Evolutionary conservation across 768 basidiomycete genomes (phyloP).

Genomic region (Hericium erinaceus): DNA sequence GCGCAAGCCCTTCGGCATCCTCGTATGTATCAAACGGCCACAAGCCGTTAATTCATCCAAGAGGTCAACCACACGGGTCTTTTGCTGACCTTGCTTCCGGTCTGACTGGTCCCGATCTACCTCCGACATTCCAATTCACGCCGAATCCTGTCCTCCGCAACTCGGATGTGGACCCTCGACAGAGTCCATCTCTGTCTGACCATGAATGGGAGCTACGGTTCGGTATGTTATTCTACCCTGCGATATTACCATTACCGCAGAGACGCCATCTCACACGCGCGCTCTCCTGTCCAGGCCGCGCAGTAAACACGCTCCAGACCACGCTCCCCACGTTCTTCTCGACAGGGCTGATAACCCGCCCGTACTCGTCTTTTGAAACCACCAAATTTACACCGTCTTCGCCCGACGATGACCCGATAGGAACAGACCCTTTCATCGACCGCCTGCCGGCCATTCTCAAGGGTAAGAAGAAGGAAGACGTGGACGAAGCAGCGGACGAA

Average conservation of each 20-base stretch:
- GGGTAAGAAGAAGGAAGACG: background rate
- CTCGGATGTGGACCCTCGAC: too few species aligned
- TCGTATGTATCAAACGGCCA: too few species aligned
- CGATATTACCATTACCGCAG: background rate
- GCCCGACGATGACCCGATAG: slow-evolving; percentile 17
- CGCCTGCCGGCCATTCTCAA: background rate
- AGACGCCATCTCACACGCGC: background rate
- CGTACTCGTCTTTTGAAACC: slow-evolving; percentile 25
- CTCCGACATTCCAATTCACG: too few species aligned
- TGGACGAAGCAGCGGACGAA: slow-evolving; percentile 24
- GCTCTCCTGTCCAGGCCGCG: slow-evolving; percentile 41
- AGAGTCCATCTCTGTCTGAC: slow-evolving; percentile 36
- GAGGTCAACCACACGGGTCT: too few species aligned
- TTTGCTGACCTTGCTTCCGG: too few species aligned
- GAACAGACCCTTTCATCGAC: background rate
- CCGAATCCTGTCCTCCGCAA: too few species aligned
- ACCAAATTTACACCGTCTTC: slow-evolving; percentile 10
- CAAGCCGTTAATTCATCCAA: too few species aligned
- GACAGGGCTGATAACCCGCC: slow-evolving; percentile 49
- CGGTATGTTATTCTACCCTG: slow-evolving; percentile 30
- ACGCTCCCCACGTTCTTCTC: slow-evolving; percentile 69
- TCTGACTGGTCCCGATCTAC: too few species aligned
- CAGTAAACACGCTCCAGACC: slow-evolving; percentile 55
- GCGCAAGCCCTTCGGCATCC: too few species aligned
- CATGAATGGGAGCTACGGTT: slow-evolving; percentile 74